Evolutionary conservation across 352 stramenopile species (phyloP).

Genomic region (Globisporangium nodosum): DNA sequence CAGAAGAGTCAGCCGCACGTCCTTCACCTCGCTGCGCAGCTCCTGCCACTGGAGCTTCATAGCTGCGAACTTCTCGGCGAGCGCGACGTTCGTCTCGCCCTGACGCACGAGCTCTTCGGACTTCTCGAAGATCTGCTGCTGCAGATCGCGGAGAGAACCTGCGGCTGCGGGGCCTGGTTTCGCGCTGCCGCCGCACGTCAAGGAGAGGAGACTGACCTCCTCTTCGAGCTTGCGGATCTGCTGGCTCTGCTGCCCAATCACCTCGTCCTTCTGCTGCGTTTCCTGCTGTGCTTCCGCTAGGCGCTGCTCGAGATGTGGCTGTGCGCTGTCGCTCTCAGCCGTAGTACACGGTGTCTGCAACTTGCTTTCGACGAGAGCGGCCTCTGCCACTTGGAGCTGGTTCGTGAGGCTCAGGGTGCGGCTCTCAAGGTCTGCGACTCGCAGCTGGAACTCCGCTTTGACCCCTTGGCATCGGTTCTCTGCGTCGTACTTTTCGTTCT

Average conservation of each 20-base stretch:
- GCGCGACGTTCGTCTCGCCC: slow-evolving; percentile 57
- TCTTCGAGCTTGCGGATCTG: slow-evolving; percentile 42
- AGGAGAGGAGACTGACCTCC: slow-evolving; percentile 40
- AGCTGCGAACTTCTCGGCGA: slow-evolving; percentile 39
- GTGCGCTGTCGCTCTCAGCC: neutral
- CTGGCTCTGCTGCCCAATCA: slow-evolving; percentile 25
- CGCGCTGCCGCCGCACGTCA: slow-evolving; percentile 14
- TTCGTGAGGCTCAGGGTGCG: slow-evolving; percentile 16
- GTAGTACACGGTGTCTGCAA: neutral
- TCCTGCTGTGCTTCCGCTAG: slow-evolving; percentile 13
- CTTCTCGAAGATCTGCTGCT: slow-evolving; percentile 70
- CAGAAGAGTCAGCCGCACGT: slow-evolving; percentile 46
- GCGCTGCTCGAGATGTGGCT: neutral
- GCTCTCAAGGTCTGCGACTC: slow-evolving; percentile 24
- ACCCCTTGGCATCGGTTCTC: slow-evolving; percentile 22
- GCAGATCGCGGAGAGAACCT: slow-evolving; percentile 35
- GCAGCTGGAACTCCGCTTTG: slow-evolving; percentile 13
- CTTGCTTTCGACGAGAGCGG: neutral
- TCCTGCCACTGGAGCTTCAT: slow-evolving; percentile 34
- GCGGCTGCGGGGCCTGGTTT: slow-evolving; percentile 22
- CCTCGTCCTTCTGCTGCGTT: slow-evolving; percentile 17
- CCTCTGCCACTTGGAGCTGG: neutral
- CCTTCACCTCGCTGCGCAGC: slow-evolving; percentile 43
- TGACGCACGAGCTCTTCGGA: slow-evolving; percentile 69
- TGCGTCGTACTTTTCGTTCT: slow-evolving; percentile 18